Evolutionary conservation across 2,329 filamentous ascomycete species (phyloP).

Genomic region (Neofusicoccum kwambonambiense): DNA sequence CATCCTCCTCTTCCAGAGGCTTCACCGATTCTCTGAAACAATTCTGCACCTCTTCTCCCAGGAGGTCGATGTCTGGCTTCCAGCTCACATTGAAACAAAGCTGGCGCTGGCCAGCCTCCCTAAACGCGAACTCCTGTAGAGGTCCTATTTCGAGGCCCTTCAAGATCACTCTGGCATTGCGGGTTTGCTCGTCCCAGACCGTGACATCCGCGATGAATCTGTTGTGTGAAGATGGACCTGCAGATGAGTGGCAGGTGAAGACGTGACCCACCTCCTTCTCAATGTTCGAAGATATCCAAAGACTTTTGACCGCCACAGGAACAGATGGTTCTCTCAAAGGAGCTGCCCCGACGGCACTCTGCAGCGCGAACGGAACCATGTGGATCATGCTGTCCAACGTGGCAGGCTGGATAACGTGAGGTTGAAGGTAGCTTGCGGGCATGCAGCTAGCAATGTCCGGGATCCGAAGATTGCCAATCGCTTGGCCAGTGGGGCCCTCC

Average conservation of each 20-base stretch:
- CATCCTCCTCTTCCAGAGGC: neutral
- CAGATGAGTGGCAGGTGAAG: neutral
- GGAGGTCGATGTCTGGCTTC: conserved; percentile 17
- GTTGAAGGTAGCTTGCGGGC: neutral
- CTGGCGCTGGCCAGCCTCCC: conserved; percentile 6
- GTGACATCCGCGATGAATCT: neutral
- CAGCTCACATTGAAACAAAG: conserved; percentile 14
- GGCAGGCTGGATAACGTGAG: conserved; percentile 10
- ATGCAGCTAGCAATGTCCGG: neutral
- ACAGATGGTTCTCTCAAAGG: conserved; percentile 1
- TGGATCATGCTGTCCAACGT: conserved; percentile 10
- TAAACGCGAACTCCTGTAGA: neutral
- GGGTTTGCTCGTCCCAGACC: conserved; percentile 11
- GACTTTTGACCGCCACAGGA: neutral
- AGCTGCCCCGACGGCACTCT: neutral
- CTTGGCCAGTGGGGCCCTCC: neutral
- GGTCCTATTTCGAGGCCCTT: conserved; percentile 9
- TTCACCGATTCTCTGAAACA: neutral
- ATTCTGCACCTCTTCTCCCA: conserved; percentile 8
- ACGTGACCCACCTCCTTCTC: neutral
- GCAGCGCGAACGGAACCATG: neutral
- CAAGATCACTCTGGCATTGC: conserved; percentile 1
- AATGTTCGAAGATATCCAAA: neutral
- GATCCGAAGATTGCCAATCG: neutral
- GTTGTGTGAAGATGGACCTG: neutral